Conservation (phyloP, 2,329 filamentous ascomycete species). For the Elsinoe ampelina region DNA sequence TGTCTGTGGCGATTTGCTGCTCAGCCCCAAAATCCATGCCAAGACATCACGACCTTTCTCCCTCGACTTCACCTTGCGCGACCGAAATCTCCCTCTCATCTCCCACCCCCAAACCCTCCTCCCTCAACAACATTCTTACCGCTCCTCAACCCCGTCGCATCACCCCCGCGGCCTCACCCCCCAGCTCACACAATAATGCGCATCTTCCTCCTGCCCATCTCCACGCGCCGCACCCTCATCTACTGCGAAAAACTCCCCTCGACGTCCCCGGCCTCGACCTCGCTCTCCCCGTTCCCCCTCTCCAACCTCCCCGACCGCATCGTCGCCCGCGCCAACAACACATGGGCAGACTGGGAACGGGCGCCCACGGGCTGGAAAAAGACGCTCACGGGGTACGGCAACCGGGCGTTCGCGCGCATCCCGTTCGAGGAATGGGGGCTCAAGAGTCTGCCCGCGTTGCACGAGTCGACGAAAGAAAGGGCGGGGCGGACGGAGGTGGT, state of each 20-base stretch:
- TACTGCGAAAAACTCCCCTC: conserved; percentile 67
- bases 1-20: not conserved
- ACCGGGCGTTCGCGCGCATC: conserved; percentile 74
- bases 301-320: conserved; percentile 56
- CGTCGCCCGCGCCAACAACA: conserved; percentile 60
- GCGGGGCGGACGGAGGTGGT: conserved; percentile 52
- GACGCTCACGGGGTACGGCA: conserved; percentile 75
- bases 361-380: conserved; percentile 68
- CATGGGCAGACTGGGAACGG: conserved; percentile 83
- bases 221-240: conserved; percentile 79
- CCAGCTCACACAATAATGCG: conserved; percentile 65
- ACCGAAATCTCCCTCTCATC: not conserved
- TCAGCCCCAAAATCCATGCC: not conserved
- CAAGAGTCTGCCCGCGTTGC: conserved; percentile 83
- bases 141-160: not conserved
- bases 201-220: conserved; percentile 87
- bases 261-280: conserved; percentile 31
- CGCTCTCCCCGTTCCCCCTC: conserved; percentile 37
- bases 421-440: conserved; percentile 97
- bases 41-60: conserved; percentile 5
- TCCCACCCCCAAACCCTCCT: not conserved
- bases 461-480: conserved; percentile 48
- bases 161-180: not conserved
- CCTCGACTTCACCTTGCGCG: not conserved
- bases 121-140: not conserved